phyloP scores from a whole-genome alignment of 2,329 filamentous ascomycete genomes.

The Mycosphaerella arachidis region DNA sequence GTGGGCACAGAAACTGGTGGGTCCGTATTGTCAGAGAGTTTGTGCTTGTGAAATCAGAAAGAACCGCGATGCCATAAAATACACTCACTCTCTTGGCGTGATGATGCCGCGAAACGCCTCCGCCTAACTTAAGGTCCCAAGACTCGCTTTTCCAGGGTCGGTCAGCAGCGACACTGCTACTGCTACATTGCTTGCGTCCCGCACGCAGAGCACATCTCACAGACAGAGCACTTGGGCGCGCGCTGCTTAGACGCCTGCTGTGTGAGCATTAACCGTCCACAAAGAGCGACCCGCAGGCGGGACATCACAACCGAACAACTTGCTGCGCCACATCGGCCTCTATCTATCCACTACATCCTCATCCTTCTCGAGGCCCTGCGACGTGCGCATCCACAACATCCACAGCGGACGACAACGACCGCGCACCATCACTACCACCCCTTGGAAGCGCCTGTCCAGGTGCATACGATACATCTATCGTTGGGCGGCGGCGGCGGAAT shows the following conservation, averaged over 20 bases:
- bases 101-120: neutral
- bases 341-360: neutral
- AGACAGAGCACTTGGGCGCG: neutral
- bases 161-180: neutral
- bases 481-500: slow-evolving; percentile 4
- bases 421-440: neutral
- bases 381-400: neutral
- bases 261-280: neutral
- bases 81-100: neutral
- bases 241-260: neutral
- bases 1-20: neutral
- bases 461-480: slow-evolving; percentile 9
- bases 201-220: neutral
- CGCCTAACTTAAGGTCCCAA: neutral
- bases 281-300: neutral
- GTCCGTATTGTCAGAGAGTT: neutral
- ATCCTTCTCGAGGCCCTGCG: neutral
- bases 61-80: neutral
- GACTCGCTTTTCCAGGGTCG: neutral
- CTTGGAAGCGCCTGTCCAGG: slow-evolving; percentile 1
- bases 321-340: slow-evolving; percentile 6
- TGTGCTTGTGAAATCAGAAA: neutral
- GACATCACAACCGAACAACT: neutral
- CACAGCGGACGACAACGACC: neutral
- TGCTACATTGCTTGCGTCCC: neutral